These are phyloP conservation scores for Lanmaoa pseudosensibilis DNA, from an alignment of 768 basidiomycete species.

Conservation along the genomic window DNA sequence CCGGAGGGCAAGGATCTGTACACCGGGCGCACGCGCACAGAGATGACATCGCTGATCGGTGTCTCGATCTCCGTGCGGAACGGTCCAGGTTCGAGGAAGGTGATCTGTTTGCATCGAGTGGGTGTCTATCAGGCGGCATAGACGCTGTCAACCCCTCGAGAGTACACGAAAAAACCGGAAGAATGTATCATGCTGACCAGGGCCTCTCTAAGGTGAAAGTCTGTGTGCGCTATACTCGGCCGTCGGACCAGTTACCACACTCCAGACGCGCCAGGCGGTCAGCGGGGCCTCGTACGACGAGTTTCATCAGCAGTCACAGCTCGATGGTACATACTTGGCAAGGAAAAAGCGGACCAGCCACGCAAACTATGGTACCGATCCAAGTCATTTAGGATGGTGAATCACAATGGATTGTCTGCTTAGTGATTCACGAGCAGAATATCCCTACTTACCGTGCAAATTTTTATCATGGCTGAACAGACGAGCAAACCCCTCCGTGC, in stretches of 20 bases:
- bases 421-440: background rate
- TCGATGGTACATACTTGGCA: too few relatives aligned
- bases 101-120: background rate
- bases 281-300: too few relatives aligned
- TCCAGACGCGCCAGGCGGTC: too few relatives aligned
- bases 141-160: too few relatives aligned
- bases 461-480: background rate
- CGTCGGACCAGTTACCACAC: too few relatives aligned
- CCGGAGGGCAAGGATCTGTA: constrained; percentile 8
- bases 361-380: background rate
- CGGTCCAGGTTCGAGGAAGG: constrained; percentile 13
- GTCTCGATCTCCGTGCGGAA: constrained; percentile 10
- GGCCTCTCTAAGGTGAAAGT: too few relatives aligned
- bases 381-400: background rate
- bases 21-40: background rate
- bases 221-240: too few relatives aligned
- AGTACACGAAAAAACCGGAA: background rate
- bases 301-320: too few relatives aligned
- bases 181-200: background rate
- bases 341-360: too few relatives aligned
- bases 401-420: background rate
- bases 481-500: background rate
- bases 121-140: background rate
- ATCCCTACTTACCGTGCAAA: background rate
- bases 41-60: background rate